A percentile compares a stretch with the other conserved stretches of the same genome.
phyloP scores from a whole-genome alignment of 176 grass and related monocot species.

The Hsuehochloa calcarea region DNA sequence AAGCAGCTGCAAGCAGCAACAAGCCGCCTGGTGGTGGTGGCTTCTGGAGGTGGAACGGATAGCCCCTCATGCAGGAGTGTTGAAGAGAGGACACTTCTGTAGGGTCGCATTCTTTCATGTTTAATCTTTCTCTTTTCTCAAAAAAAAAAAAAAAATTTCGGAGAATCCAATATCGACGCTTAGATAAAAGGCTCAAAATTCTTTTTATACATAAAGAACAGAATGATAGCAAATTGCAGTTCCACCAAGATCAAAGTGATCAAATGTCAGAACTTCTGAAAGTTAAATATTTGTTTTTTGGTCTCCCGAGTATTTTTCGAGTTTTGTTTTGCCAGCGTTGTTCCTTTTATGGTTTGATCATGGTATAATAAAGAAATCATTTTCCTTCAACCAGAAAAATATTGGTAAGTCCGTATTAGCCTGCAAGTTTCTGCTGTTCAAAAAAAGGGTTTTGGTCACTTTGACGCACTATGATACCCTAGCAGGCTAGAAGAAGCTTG shows the following conservation, averaged over 20 bases:
- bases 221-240: background rate
- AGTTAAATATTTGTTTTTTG: background rate
- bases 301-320: background rate
- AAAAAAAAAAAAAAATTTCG: too few relatives aligned
- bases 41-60: conserved; percentile 50
- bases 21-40: background rate
- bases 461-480: too few relatives aligned
- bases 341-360: background rate
- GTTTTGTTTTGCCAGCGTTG: background rate
- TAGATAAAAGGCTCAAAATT: background rate
- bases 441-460: too few relatives aligned
- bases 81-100: background rate
- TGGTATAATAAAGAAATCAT: background rate
- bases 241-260: background rate
- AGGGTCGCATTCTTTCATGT: conserved; percentile 12
- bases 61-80: background rate
- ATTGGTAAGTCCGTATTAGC: background rate
- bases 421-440: background rate
- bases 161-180: background rate
- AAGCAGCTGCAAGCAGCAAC: conserved; percentile 13
- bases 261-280: conserved; percentile 5
- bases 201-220: background rate
- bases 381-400: background rate
- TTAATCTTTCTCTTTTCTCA: background rate
- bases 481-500: too few relatives aligned